A percentile compares a stretch with the other conserved stretches of the same genome.
phyloP scores from a whole-genome alignment of 352 stramenopile species.

The Phytophthora pinifolia region DNA sequence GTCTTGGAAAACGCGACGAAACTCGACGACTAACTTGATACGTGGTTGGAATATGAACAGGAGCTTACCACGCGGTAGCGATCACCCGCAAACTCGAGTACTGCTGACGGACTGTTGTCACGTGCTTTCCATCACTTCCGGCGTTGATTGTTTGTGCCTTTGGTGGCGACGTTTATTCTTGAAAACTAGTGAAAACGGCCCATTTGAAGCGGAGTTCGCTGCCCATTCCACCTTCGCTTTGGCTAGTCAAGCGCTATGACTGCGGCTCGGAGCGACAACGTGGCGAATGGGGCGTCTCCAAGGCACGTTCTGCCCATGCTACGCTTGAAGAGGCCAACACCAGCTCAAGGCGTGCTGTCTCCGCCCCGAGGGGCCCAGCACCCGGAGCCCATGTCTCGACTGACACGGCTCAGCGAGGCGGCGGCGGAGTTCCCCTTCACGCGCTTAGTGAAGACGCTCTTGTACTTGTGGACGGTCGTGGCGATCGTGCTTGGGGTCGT shows the following conservation, averaged over 20 bases:
- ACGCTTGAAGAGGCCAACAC: slow-evolving; percentile 9
- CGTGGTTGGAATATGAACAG: slow-evolving; percentile 24
- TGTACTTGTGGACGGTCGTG: slow-evolving; percentile 60
- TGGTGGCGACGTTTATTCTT: too few relatives aligned
- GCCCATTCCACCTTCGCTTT: not conserved
- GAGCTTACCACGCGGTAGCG: slow-evolving; percentile 65
- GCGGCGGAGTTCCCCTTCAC: slow-evolving; percentile 22
- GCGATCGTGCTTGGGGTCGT: slow-evolving; percentile 51
- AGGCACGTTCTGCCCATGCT: slow-evolving; percentile 22
- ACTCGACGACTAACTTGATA: too few relatives aligned
- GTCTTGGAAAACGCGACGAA: too few relatives aligned
- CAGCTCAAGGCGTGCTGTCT: slow-evolving; percentile 21
- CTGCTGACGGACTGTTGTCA: slow-evolving; percentile 19
- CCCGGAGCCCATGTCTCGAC: not conserved
- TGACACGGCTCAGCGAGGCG: slow-evolving; percentile 9
- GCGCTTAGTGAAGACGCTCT: slow-evolving; percentile 35
- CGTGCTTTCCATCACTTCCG: slow-evolving; percentile 2
- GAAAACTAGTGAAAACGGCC: too few relatives aligned
- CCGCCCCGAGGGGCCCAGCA: slow-evolving; percentile 12
- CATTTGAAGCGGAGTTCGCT: slow-evolving; percentile 1
- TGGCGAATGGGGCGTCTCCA: slow-evolving; percentile 3
- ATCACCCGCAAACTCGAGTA: slow-evolving; percentile 55
- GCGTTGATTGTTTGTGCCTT: too few relatives aligned
- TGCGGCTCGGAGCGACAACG: not conserved
- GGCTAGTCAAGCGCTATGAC: slow-evolving; percentile 6